Evolutionary conservation across 257 asterid species (phyloP), one percentile per base, ranked within the genome.

Genomic region (Solanum paucissectum): DNA sequence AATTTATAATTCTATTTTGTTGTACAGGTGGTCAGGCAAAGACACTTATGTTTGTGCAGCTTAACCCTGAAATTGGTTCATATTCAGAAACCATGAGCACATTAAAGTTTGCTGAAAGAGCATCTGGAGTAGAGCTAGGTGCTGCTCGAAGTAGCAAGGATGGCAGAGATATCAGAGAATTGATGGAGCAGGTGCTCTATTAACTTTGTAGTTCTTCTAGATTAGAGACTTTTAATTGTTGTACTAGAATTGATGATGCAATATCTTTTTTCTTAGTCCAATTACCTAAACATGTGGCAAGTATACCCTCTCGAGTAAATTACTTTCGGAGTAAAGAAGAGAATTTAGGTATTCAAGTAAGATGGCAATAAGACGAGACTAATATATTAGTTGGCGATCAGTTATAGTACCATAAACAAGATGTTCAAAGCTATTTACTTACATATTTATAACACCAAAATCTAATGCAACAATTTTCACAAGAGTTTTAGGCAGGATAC

Each of bases 31-130:
- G 99, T 3, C 94, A 94, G 16, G 98, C 99, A 8, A 97, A 97
- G 94, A 97, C 99, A 7, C 98, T 97, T 27, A 97, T 97, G 98
- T 96, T 97, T 84, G 99, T 97, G 90, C 99, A 97, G 93, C 95
- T 97, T 42, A 97, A 96, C 93, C 98, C 99, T 5, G 99, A 97
- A 58, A 87, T 82, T 32, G 89, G 42, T 85, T 97, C 99, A 1
- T 90, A 87, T 86, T 92, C 93, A 20, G 99, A 97, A 89, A 87
- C 92, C 88, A 1, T 91, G 60, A 94, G 99, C 81, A 94, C 99
- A n/a, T 94, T 97, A 81, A 97, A 97, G 87, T 97, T 97, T 89
- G 99, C 99, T 34, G 99, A 97, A 88, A 92, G 99, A 88, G 99
- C 93, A 38, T 95, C 99, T 4, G 99, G 98, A 83, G 98, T 97